phyloP scores from a whole-genome alignment of 164 flowering plant genomes.

The Euptelea pleiosperma region DNA sequence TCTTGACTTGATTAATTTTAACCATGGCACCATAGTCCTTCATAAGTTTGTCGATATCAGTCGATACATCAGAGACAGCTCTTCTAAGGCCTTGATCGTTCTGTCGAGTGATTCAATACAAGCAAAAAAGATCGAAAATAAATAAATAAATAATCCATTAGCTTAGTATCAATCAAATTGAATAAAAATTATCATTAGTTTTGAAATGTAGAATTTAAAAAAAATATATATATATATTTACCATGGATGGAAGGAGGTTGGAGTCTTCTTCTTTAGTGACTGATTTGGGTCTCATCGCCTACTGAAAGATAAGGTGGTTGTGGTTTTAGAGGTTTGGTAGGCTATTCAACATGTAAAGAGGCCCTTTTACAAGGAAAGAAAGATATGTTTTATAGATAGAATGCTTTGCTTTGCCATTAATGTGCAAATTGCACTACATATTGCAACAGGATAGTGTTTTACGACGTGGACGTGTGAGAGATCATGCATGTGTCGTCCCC shows the following conservation, averaged over 20 bases:
- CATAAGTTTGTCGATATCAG: constrained; percentile 17
- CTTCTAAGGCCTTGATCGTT: constrained; percentile 33
- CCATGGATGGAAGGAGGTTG: neutral
- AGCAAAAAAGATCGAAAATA: too few species aligned
- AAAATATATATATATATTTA: too few species aligned
- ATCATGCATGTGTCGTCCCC: too few species aligned
- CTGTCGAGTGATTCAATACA: too few species aligned
- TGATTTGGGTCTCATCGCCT: neutral
- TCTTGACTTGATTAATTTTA: constrained; percentile 20
- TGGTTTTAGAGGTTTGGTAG: neutral
- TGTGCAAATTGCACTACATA: neutral
- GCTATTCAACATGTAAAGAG: neutral
- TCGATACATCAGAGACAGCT: constrained; percentile 32
- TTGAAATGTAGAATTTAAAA: too few species aligned
- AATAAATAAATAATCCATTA: too few species aligned
- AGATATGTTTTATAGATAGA: neutral
- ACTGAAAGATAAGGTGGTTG: neutral
- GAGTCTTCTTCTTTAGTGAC: neutral
- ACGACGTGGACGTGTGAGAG: too few species aligned
- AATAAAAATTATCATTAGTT: too few species aligned
- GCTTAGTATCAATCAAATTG: too few species aligned
- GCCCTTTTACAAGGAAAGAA: neutral
- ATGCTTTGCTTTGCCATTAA: neutral
- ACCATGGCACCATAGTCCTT: too few species aligned
- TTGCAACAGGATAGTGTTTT: too few species aligned